Percentiles rank a stretch among this genome's conserved stretches.
Conservation (phyloP, 495 filamentous ascomycete species). For the Daldinia decipiens region DNA sequence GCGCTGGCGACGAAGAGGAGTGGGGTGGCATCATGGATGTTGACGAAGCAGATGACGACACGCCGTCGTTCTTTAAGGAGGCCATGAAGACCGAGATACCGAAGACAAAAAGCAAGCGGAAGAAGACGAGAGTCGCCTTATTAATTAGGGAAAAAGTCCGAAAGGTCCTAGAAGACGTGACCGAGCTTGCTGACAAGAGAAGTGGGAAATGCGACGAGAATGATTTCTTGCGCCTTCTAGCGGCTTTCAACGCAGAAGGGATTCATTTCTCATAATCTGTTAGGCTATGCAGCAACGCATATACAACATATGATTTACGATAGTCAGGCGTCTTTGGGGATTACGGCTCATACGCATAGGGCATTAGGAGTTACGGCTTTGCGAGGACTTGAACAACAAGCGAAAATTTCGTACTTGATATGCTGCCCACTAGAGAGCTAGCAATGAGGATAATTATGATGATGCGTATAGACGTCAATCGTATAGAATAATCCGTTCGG, state of each 20-base stretch:
- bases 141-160: constrained; percentile 84
- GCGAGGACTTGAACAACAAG: background rate
- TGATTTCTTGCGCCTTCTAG: constrained; percentile 75
- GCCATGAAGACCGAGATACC: constrained; percentile 55
- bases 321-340: constrained; percentile 18
- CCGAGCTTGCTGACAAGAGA: constrained; percentile 79
- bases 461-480: constrained; percentile 33
- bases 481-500: constrained; percentile 20
- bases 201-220: constrained; percentile 89
- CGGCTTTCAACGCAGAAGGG: constrained; percentile 82
- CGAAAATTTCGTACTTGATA: constrained; percentile 5
- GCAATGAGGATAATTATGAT: constrained; percentile 24
- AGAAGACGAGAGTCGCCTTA: constrained; percentile 78
- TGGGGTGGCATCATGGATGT: constrained; percentile 55
- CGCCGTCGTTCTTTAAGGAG: constrained; percentile 82
- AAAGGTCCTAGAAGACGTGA: constrained; percentile 80
- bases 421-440: background rate
- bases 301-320: constrained; percentile 29
- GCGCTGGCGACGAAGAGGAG: constrained; percentile 64
- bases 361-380: constrained; percentile 38
- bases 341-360: constrained; percentile 25
- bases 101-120: constrained; percentile 67
- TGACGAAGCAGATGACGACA: constrained; percentile 57
- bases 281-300: background rate
- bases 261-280: constrained; percentile 84